phyloP scores from a whole-genome alignment of 2,329 filamentous ascomycete species.

The Cadophora sp. region DNA sequence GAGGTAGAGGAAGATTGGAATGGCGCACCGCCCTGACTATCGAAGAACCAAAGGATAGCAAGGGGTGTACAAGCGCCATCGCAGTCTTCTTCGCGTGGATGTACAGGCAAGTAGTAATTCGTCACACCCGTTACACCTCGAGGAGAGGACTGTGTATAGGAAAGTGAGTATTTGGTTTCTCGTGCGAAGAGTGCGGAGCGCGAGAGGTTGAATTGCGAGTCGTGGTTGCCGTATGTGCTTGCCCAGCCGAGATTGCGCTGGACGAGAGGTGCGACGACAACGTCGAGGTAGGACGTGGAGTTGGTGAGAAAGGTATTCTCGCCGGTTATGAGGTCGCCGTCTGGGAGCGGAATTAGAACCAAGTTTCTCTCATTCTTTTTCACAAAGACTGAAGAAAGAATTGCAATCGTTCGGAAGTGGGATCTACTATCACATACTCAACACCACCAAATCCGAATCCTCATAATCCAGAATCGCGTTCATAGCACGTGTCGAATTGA shows the following conservation, averaged over 20 bases:
- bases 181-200: constrained; percentile 49
- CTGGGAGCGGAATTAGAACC: constrained; percentile 19
- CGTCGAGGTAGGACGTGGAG: constrained; percentile 62
- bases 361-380: neutral
- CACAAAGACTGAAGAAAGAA: neutral
- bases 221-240: constrained; percentile 76
- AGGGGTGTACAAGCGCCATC: constrained; percentile 43
- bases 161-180: constrained; percentile 47
- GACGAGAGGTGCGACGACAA: constrained; percentile 64
- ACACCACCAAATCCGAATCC: constrained; percentile 63
- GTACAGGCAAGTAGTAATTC: constrained; percentile 62
- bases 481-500: constrained; percentile 63
- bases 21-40: constrained; percentile 64
- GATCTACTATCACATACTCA: constrained; percentile 49
- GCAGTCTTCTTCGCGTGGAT: constrained; percentile 44
- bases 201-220: constrained; percentile 64
- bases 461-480: constrained; percentile 63
- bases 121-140: constrained; percentile 50
- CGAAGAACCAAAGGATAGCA: constrained; percentile 74
- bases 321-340: constrained; percentile 75
- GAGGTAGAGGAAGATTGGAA: constrained; percentile 48
- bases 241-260: constrained; percentile 64
- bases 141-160: constrained; percentile 53
- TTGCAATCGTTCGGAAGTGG: neutral
- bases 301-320: constrained; percentile 65